Evolutionary conservation across 176 grass and related monocot species (phyloP).

Genomic region (Phoenix roebelenii): DNA sequence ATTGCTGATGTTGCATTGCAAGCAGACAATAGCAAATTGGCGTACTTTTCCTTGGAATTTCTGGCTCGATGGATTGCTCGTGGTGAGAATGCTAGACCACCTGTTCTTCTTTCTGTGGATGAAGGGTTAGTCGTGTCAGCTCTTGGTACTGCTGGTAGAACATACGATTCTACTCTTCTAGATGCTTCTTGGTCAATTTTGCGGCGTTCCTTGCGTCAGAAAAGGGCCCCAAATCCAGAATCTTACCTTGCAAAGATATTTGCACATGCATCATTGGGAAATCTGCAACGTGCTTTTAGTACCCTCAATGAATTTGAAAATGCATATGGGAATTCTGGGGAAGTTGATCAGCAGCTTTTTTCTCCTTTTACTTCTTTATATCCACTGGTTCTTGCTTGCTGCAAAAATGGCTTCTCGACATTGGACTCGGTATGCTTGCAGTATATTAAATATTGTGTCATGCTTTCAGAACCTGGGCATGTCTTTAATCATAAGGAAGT

Average conservation of each 20-base stretch:
- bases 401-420: slow-evolving; percentile 68
- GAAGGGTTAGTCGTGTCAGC: slow-evolving; percentile 83
- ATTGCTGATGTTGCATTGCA: slow-evolving; percentile 68
- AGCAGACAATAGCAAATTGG: slow-evolving; percentile 80
- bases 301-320: slow-evolving; percentile 81
- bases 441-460: neutral
- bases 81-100: slow-evolving; percentile 45
- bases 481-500: no score
- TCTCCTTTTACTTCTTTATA: slow-evolving; percentile 86
- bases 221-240: slow-evolving; percentile 67
- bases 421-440: slow-evolving; percentile 61
- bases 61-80: slow-evolving; percentile 72
- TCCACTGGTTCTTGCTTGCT: slow-evolving; percentile 82
- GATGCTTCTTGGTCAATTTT: slow-evolving; percentile 73
- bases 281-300: slow-evolving; percentile 73
- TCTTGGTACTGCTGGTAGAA: slow-evolving; percentile 55
- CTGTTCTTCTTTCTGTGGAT: slow-evolving; percentile 55
- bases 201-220: slow-evolving; percentile 55
- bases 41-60: slow-evolving; percentile 59
- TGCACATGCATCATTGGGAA: slow-evolving; percentile 74
- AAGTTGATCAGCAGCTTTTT: slow-evolving; percentile 68
- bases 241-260: slow-evolving; percentile 87
- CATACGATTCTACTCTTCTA: slow-evolving; percentile 48
- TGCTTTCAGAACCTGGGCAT: neutral
- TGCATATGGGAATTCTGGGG: slow-evolving; percentile 52